These are phyloP conservation scores for Sugiyamaella grinbergsii DNA, from an alignment of 1,139 yeast species.

Conservation along the genomic window DNA sequence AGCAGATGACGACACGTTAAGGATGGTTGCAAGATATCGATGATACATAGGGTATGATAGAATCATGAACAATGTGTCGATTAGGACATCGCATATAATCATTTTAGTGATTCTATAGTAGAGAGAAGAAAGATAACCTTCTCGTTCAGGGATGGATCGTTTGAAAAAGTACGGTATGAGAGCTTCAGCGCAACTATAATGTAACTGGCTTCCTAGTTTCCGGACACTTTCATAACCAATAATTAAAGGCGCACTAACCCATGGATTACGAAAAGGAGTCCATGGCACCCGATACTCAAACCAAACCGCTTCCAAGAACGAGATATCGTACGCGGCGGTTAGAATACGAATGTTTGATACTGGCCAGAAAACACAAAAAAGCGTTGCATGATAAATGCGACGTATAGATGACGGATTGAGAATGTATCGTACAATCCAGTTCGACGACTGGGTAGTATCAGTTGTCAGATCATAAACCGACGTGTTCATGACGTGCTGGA, in stretches of 20 bases:
- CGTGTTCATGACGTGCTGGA: not conserved
- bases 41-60: conserved; percentile 2
- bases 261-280: conserved; percentile 3
- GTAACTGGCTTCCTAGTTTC: too few relatives aligned
- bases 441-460: not conserved
- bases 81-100: not conserved
- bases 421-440: conserved; percentile 3
- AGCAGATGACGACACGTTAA: not conserved
- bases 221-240: not conserved
- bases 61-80: not conserved
- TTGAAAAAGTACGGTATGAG: not conserved
- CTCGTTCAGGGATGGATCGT: not conserved
- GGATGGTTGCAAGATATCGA: not conserved
- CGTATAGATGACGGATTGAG: not conserved
- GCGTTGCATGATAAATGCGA: not conserved
- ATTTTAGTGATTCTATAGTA: not conserved
- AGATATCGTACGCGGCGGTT: conserved; percentile 1
- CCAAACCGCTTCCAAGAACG: not conserved
- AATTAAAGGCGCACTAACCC: conserved; percentile 3
- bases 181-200: not conserved
- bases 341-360: not conserved
- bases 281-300: not conserved
- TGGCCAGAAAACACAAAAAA: not conserved
- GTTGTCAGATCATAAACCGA: not conserved
- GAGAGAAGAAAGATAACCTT: not conserved